These are phyloP conservation scores for Sclerospora graminicola DNA, from an alignment of 352 stramenopile genomes.

Conservation along the genomic window DNA sequence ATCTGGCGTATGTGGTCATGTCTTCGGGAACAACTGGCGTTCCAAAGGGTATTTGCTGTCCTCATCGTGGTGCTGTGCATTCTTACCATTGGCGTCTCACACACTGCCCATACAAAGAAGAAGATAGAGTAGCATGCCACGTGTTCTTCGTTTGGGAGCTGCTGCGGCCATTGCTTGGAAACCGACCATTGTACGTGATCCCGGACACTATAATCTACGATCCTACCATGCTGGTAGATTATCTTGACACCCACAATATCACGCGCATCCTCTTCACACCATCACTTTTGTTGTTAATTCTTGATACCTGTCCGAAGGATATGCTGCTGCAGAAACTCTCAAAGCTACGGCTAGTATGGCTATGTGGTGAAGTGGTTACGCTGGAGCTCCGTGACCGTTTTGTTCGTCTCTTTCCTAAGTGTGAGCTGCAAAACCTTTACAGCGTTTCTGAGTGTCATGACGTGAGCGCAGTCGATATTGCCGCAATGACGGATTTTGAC, in stretches of 20 bases:
- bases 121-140: slow-evolving; percentile 85
- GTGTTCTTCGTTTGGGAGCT: slow-evolving; percentile 95
- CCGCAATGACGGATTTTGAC: slow-evolving; percentile 62
- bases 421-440: slow-evolving; percentile 89
- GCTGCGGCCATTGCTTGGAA: slow-evolving; percentile 83
- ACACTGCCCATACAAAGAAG: slow-evolving; percentile 53
- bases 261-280: slow-evolving; percentile 91
- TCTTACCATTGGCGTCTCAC: slow-evolving; percentile 87
- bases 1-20: slow-evolving; percentile 91
- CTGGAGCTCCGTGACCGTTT: slow-evolving; percentile 83
- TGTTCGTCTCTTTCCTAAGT: slow-evolving; percentile 71
- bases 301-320: slow-evolving; percentile 56
- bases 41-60: slow-evolving; percentile 90
- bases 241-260: slow-evolving; percentile 64
- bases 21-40: slow-evolving; percentile 87
- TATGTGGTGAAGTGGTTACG: slow-evolving; percentile 91
- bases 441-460: slow-evolving; percentile 92
- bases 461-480: slow-evolving; percentile 74
- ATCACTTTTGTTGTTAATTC: slow-evolving; percentile 83
- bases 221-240: slow-evolving; percentile 66
- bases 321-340: slow-evolving; percentile 46
- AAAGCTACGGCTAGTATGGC: slow-evolving; percentile 80
- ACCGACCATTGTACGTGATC: slow-evolving; percentile 86
- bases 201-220: slow-evolving; percentile 90
- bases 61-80: slow-evolving; percentile 87